Percentiles rank a stretch among this genome's conserved stretches.
Evolutionary conservation across 768 basidiomycete genomes (phyloP).

Genomic region (Tremella fuciformis): DNA sequence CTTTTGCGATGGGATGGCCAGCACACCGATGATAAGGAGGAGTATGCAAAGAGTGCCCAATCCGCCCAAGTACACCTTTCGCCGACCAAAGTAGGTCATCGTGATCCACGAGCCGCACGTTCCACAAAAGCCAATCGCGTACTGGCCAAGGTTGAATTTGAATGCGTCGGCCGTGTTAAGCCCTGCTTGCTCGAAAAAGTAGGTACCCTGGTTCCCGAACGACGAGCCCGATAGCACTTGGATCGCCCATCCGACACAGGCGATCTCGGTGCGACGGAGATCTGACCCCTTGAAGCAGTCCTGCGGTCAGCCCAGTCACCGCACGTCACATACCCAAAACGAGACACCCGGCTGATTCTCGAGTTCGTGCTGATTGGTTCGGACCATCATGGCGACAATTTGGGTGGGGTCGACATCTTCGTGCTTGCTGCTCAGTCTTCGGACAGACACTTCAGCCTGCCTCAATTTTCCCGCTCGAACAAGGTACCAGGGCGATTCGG

Average conservation of each 20-base stretch:
- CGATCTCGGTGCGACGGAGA: constrained; percentile 55
- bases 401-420: constrained; percentile 33
- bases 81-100: constrained; percentile 28
- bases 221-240: constrained; percentile 26
- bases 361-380: constrained; percentile 48
- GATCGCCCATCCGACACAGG: constrained; percentile 26
- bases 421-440: constrained; percentile 5
- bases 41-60: neutral
- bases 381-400: constrained; percentile 43
- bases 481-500: constrained; percentile 44
- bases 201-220: constrained; percentile 19
- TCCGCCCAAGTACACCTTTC: constrained; percentile 25
- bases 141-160: constrained; percentile 42
- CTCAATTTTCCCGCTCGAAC: constrained; percentile 23
- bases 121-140: constrained; percentile 41
- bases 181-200: constrained; percentile 46
- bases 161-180: constrained; percentile 26
- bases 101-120: constrained; percentile 36
- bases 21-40: constrained; percentile 20
- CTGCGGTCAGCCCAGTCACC: constrained; percentile 1
- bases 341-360: constrained; percentile 14
- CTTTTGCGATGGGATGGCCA: neutral
- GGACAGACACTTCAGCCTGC: constrained; percentile 9
- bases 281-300: constrained; percentile 50
- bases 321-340: neutral